phyloP scores from a whole-genome alignment of 176 grass and related monocot genomes.

The Pontederia paniculata region DNA sequence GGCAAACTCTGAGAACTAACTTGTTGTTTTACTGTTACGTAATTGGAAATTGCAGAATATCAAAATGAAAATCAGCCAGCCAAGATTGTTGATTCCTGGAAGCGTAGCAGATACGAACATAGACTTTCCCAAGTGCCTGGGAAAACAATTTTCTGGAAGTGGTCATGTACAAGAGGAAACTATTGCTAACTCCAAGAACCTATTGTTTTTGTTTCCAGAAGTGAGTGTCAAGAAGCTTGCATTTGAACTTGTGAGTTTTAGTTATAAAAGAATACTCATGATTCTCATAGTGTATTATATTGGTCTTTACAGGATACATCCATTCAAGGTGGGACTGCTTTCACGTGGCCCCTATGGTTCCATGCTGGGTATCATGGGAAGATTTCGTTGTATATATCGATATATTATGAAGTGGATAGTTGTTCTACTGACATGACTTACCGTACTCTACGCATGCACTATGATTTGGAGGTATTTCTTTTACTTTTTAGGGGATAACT shows the following conservation, averaged over 20 bases:
- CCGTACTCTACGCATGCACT: slow-evolving; percentile 75
- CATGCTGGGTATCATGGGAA: slow-evolving; percentile 68
- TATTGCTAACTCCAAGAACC: slow-evolving; percentile 34
- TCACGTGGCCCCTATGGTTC: slow-evolving; percentile 98
- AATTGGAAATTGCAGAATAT: slow-evolving; percentile 49
- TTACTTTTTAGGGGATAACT: slow-evolving; percentile 6
- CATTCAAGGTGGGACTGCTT: slow-evolving; percentile 51
- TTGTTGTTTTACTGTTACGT: not conserved
- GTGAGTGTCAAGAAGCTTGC: slow-evolving; percentile 22
- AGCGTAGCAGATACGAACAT: slow-evolving; percentile 31
- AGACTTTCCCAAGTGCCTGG: slow-evolving; percentile 56
- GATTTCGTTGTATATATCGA: slow-evolving; percentile 64
- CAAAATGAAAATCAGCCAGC: slow-evolving; percentile 87
- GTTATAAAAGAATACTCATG: not conserved
- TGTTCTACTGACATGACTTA: slow-evolving; percentile 63
- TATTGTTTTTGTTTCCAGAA: slow-evolving; percentile 77
- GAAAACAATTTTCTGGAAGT: slow-evolving; percentile 40
- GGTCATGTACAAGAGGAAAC: slow-evolving; percentile 12
- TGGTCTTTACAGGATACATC: slow-evolving; percentile 31
- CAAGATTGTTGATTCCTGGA: slow-evolving; percentile 68
- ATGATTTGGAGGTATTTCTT: slow-evolving; percentile 54
- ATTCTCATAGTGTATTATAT: not conserved
- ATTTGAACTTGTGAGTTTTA: not conserved
- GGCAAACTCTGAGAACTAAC: not conserved
- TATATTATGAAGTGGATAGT: slow-evolving; percentile 92